A percentile compares a stretch with the other conserved stretches of the same genome.
Evolutionary conservation across 2,329 filamentous ascomycete genomes (phyloP).

Genomic region (Cladophialophora immunda): DNA sequence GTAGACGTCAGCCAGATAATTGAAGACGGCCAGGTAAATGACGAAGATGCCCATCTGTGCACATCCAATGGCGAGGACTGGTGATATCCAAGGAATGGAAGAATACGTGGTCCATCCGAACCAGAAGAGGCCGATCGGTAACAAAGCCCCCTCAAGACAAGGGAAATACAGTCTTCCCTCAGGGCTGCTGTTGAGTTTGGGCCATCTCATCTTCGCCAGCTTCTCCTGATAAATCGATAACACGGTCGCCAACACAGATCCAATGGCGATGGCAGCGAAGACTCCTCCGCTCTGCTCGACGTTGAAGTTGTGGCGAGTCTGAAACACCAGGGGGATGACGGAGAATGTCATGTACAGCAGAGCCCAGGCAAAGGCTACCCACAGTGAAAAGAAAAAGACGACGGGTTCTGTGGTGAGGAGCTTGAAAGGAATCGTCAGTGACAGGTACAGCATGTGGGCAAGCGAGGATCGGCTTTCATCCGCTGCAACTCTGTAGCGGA

Average conservation of each 20-base stretch:
- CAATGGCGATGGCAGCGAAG: constrained; percentile 77
- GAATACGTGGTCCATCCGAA: constrained; percentile 72
- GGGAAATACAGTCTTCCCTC: constrained; percentile 85
- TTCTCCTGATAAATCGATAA: constrained; percentile 76
- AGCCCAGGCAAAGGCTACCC: constrained; percentile 90
- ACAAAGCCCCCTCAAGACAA: constrained; percentile 76
- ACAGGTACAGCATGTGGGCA: constrained; percentile 38
- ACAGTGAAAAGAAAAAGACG: constrained; percentile 78
- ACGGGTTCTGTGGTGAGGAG: constrained; percentile 71
- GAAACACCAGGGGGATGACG: constrained; percentile 81
- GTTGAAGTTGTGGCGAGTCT: constrained; percentile 71
- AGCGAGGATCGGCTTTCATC: constrained; percentile 38
- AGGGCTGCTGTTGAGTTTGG: constrained; percentile 60
- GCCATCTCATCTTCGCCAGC: constrained; percentile 32
- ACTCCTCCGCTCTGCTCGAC: constrained; percentile 73
- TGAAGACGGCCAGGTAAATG: constrained; percentile 88
- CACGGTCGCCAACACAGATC: constrained; percentile 70
- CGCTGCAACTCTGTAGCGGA: constrained; percentile 39
- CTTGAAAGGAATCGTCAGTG: constrained; percentile 45
- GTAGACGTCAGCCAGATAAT: constrained; percentile 90
- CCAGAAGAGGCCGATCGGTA: constrained; percentile 83
- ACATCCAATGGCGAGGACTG: constrained; percentile 73
- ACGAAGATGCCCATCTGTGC: constrained; percentile 87
- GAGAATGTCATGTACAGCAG: constrained; percentile 86
- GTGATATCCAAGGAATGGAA: constrained; percentile 75